phyloP scores from a whole-genome alignment of 768 basidiomycete genomes.

The Mycena metata region DNA sequence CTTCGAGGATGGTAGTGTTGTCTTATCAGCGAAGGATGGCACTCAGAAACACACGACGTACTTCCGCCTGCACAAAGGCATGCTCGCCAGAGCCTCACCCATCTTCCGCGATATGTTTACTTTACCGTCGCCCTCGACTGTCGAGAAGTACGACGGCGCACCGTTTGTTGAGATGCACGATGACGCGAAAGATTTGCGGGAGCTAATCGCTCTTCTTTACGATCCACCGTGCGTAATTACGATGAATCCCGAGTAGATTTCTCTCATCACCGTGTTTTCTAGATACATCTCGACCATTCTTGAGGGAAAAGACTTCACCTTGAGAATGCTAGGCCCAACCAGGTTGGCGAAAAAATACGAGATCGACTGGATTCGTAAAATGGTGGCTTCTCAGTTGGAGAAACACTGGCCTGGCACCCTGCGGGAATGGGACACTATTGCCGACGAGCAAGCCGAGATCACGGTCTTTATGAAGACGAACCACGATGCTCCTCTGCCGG shows the following conservation, averaged over 20 bases:
- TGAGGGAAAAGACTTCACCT: neutral
- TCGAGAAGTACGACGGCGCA: neutral
- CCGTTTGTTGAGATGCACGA: slow-evolving; percentile 4
- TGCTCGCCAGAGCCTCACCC: too few species aligned
- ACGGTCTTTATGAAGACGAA: too few species aligned
- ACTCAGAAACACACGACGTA: neutral
- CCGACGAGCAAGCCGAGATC: neutral
- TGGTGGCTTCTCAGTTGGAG: slow-evolving; percentile 14
- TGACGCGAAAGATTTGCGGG: neutral
- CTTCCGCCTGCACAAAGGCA: neutral
- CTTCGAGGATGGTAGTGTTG: neutral
- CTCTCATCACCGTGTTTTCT: too few species aligned
- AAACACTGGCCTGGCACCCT: slow-evolving; percentile 9
- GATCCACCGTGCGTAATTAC: neutral
- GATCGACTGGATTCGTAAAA: slow-evolving; percentile 22
- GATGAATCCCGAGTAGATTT: too few species aligned
- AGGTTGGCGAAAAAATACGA: slow-evolving; percentile 23
- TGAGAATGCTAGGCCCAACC: neutral
- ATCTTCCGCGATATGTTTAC: too few species aligned
- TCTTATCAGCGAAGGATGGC: neutral
- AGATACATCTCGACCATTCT: slow-evolving; percentile 1
- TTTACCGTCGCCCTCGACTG: neutral
- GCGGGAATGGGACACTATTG: neutral
- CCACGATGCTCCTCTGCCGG: too few species aligned
- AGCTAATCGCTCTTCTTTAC: neutral